Percentiles rank a stretch among this genome's conserved stretches.
These are phyloP conservation scores for Lactifluus piperatus DNA, from an alignment of 768 basidiomycete species.

Conservation along the genomic window DNA sequence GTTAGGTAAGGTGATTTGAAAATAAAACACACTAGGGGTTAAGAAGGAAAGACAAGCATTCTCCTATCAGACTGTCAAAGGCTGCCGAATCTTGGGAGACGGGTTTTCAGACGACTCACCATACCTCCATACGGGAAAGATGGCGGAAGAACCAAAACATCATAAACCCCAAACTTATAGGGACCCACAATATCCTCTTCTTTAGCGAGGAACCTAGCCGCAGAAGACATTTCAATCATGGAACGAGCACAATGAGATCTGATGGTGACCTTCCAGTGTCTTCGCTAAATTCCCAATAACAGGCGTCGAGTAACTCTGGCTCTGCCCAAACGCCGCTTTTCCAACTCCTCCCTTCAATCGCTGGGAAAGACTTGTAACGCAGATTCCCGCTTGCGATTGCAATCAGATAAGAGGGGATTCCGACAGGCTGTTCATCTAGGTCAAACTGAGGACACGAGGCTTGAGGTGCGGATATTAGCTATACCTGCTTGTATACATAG, in stretches of 20 bases:
- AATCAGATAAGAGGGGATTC: conserved; percentile 87
- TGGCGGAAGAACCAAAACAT: conserved; percentile 80
- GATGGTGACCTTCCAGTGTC: conserved; percentile 64
- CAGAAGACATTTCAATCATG: not conserved
- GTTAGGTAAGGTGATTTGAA: not conserved
- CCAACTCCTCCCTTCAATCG: conserved; percentile 60
- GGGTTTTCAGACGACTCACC: conserved; percentile 35
- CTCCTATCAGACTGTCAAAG: conserved; percentile 42
- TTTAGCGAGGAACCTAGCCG: conserved; percentile 56
- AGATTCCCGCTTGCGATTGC: conserved; percentile 87
- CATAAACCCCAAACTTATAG: conserved; percentile 84
- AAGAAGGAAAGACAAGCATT: conserved; percentile 84
- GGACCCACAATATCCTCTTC: conserved; percentile 68
- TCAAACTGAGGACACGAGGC: not conserved
- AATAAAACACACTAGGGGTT: conserved; percentile 58
- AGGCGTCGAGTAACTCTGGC: conserved; percentile 66
- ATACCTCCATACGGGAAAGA: conserved; percentile 92
- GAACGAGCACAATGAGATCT: not conserved
- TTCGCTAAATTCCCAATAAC: conserved; percentile 82
- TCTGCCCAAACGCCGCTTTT: conserved; percentile 87
- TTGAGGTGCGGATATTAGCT: conserved; percentile 14
- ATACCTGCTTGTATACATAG: conserved; percentile 72
- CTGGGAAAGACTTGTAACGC: conserved; percentile 56
- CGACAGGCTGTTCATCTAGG: conserved; percentile 46
- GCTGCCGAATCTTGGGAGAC: not conserved